Evolutionary conservation across 345 rosid species (phyloP), one percentile per base, ranked within the genome.

Genomic region (Murraya koenigii): DNA sequence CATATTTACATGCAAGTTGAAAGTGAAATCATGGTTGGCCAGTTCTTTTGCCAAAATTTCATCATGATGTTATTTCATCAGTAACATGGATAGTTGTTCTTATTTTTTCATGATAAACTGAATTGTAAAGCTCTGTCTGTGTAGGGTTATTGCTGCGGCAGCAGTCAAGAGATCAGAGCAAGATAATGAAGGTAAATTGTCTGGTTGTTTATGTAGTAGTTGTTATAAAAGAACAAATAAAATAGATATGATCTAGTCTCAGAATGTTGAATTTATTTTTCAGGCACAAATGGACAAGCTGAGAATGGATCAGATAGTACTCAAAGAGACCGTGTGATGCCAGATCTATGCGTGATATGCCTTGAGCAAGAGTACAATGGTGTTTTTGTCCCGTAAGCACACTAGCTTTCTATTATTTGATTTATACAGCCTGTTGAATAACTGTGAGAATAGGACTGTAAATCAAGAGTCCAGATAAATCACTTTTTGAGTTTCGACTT

Each of bases 131-230:
- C 65, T 44, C 38, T 76, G 22, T 83, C 79, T 28, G 69, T 89
- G 84, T 86, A 96, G 99, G 89, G 97, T 94, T 79, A 93, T 91
- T 83, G 95, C 92, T 74, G 99, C 97, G 71, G 97, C 97, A 73
- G 97, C 88, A 80, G 95, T 95, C 55, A 87, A 85, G 87, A 90
- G 86, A 85, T 80, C 86, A 69, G 94, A 86, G 80, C 82, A 81
- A 77, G 88, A 85, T 61, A 78, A 66, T 81, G 92, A 91, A 85
- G 97, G 98, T 90, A 84, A 80, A 67, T 38, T 71, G 47, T 52
- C 73, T 69, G 30, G 33, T 20, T 73, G 69, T 38, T 55, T 71
- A 55, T 67, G 14, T 30, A 36, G 32, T 59, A 3, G 33, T 69
- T 60, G 26, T 54, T 56, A 72, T 17, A n/a, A 52, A 61, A 70